Conservation (phyloP, 2,329 filamentous ascomycete genomes). For the Penicillium sp. region DNA sequence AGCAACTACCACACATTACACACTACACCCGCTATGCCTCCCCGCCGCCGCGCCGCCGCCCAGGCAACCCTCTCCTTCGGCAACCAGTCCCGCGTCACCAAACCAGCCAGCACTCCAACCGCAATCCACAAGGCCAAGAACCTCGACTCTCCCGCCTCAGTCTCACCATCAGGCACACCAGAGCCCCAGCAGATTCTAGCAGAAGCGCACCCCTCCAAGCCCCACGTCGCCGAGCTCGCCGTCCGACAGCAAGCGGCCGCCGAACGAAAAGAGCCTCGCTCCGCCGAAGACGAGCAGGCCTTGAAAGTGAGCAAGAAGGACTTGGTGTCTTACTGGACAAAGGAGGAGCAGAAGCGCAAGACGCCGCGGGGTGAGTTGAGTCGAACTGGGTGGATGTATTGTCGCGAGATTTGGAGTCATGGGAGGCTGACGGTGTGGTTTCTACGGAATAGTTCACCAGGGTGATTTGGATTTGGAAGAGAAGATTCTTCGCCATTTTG, state of each 20-base stretch:
- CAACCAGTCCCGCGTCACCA: slow-evolving; percentile 59
- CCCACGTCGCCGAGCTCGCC: slow-evolving; percentile 38
- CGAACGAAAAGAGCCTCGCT: slow-evolving; percentile 37
- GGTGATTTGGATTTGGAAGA: slow-evolving; percentile 70
- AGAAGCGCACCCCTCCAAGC: slow-evolving; percentile 28
- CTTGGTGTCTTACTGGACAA: slow-evolving; percentile 75
- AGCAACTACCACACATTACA: not conserved
- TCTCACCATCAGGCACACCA: slow-evolving; percentile 24
- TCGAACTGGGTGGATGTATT: not conserved
- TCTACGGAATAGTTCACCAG: slow-evolving; percentile 66
- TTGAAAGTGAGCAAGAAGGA: slow-evolving; percentile 66
- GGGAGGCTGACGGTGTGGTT: not conserved
- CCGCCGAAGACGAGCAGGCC: slow-evolving; percentile 51
- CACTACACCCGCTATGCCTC: slow-evolving; percentile 38
- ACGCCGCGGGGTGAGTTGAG: slow-evolving; percentile 56
- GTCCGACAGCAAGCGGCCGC: slow-evolving; percentile 53
- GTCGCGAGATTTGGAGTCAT: not conserved
- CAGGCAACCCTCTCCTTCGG: slow-evolving; percentile 67
- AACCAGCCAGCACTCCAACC: slow-evolving; percentile 47
- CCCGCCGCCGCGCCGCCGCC: slow-evolving; percentile 42
- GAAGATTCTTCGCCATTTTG: slow-evolving; percentile 88
- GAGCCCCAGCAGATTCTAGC: slow-evolving; percentile 32
- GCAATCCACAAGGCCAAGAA: slow-evolving; percentile 36
- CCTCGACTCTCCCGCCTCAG: slow-evolving; percentile 38
- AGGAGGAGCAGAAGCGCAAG: slow-evolving; percentile 67